These are phyloP conservation scores for Melanomma pulvis-pyrius DNA, from an alignment of 495 filamentous ascomycete genomes.

Conservation along the genomic window DNA sequence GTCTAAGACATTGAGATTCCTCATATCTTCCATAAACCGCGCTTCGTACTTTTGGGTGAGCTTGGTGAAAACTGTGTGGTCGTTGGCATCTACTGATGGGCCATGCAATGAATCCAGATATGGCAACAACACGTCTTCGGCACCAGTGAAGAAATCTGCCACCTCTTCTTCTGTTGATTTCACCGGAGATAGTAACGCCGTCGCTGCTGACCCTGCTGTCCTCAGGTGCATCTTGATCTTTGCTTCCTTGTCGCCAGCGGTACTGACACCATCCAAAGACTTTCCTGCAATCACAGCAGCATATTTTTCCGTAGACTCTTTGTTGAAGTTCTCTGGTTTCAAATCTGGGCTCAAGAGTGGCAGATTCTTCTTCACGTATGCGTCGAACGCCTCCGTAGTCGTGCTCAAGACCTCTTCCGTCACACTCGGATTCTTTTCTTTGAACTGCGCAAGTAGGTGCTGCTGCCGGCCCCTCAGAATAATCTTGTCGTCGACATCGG, in stretches of 20 bases:
- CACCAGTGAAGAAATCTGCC: constrained; percentile 59
- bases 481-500: constrained; percentile 83
- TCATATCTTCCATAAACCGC: constrained; percentile 83
- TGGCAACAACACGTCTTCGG: constrained; percentile 74
- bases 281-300: constrained; percentile 42
- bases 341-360: constrained; percentile 55
- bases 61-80: constrained; percentile 76
- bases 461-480: constrained; percentile 81
- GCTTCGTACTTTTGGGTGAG: constrained; percentile 81
- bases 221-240: constrained; percentile 94
- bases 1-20: constrained; percentile 77
- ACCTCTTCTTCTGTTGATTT: constrained; percentile 26
- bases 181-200: constrained; percentile 32
- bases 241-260: constrained; percentile 71
- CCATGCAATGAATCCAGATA: constrained; percentile 82
- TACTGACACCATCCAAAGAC: constrained; percentile 62
- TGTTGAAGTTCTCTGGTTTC: constrained; percentile 57
- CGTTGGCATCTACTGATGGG: constrained; percentile 70
- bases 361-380: constrained; percentile 80
- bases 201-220: constrained; percentile 56
- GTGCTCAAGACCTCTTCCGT: constrained; percentile 57
- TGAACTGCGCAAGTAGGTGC: constrained; percentile 65
- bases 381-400: constrained; percentile 65
- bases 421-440: constrained; percentile 48
- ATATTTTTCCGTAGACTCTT: constrained; percentile 63